Evolutionary conservation across 148 eudicot genomes (phyloP).

Genomic region (Amaranthus cruentus): DNA sequence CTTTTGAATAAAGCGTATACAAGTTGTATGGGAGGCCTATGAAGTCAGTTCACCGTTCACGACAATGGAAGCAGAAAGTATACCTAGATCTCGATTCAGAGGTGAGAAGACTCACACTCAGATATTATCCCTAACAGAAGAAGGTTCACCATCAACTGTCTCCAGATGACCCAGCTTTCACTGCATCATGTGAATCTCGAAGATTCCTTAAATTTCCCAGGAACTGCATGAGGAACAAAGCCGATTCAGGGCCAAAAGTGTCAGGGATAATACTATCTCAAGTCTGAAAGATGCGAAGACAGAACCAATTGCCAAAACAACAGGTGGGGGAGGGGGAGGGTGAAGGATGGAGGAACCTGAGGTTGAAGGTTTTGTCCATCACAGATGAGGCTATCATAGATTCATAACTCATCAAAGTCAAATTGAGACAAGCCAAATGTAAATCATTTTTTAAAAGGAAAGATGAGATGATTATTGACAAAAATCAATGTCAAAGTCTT

Average conservation of each 20-base stretch:
- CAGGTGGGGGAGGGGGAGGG: too few relatives aligned
- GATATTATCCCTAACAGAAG: conserved; percentile 88
- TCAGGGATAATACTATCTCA: too few relatives aligned
- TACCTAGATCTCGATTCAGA: conserved; percentile 84
- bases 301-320: too few relatives aligned
- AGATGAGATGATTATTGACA: too few relatives aligned
- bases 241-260: not conserved
- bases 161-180: conserved; percentile 86
- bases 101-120: conserved; percentile 81
- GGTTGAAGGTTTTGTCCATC: too few relatives aligned
- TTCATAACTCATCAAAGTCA: not conserved
- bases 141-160: conserved; percentile 78
- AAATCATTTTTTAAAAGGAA: not conserved
- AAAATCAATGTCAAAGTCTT: too few relatives aligned
- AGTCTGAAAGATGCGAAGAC: too few relatives aligned
- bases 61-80: conserved; percentile 87
- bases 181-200: conserved; percentile 88
- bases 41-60: conserved; percentile 48
- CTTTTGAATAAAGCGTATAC: not conserved
- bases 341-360: too few relatives aligned
- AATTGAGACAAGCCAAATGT: not conserved
- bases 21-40: not conserved
- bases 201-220: conserved; percentile 92
- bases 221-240: conserved; percentile 43
- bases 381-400: too few relatives aligned